Conservation (phyloP, 805 yeast genomes). For the Peterozyma xylosa region DNA sequence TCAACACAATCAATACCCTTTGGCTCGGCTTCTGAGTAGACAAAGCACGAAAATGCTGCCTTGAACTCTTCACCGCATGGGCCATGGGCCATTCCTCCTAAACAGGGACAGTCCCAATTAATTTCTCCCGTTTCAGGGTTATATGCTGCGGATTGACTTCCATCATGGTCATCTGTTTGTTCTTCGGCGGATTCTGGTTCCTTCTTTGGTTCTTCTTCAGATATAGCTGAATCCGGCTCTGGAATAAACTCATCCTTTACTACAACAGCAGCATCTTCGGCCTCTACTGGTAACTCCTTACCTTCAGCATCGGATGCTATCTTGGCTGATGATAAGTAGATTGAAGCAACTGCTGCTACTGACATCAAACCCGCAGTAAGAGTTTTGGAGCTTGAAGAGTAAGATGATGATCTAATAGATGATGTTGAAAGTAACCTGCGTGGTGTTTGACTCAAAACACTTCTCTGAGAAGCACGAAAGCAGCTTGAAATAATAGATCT, state of each 20-base stretch:
- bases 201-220: background rate
- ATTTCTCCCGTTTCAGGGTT: slow-evolving; percentile 97
- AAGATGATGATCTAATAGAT: no score
- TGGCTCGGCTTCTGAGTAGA: slow-evolving; percentile 89
- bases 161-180: slow-evolving; percentile 23
- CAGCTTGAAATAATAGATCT: no score
- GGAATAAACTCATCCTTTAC: background rate
- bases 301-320: slow-evolving; percentile 3
- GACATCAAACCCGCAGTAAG: background rate
- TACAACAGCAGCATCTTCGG: background rate
- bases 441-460: no score
- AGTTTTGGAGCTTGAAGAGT: no score
- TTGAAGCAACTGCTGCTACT: background rate
- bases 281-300: background rate
- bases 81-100: slow-evolving; percentile 98
- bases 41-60: slow-evolving; percentile 91
- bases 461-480: no score
- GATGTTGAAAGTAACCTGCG: no score
- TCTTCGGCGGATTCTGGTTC: slow-evolving; percentile 4
- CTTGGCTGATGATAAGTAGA: background rate
- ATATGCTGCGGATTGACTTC: slow-evolving; percentile 60
- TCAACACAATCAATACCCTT: slow-evolving; percentile 94
- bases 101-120: slow-evolving; percentile 99
- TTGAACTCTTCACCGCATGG: slow-evolving; percentile 97
- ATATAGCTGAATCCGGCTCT: background rate